phyloP scores from a whole-genome alignment of 2,329 filamentous ascomycete genomes.

The Clarireedia paspali region DNA sequence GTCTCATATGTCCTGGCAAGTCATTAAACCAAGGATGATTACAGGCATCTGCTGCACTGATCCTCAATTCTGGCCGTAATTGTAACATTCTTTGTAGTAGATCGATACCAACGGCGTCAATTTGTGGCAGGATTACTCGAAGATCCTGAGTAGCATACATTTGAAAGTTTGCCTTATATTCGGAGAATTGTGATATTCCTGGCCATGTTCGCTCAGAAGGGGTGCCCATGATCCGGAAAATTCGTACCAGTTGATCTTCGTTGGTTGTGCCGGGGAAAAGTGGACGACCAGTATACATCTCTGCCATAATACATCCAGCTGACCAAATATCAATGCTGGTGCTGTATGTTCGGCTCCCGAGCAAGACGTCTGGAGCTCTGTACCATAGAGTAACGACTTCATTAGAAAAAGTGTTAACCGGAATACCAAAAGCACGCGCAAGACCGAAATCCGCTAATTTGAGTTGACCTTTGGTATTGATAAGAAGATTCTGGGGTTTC shows the following conservation, averaged over 20 bases:
- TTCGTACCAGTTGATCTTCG: constrained; percentile 93
- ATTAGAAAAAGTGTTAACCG: constrained; percentile 96
- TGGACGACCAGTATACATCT: constrained; percentile 95
- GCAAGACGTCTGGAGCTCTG: constrained; percentile 86
- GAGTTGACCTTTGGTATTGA: constrained; percentile 82
- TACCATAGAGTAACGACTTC: constrained; percentile 98
- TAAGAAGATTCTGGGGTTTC: constrained; percentile 93
- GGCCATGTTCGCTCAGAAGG: constrained; percentile 94
- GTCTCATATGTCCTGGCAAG: constrained; percentile 32
- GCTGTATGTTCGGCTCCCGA: constrained; percentile 93
- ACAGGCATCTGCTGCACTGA: constrained; percentile 79
- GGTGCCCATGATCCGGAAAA: constrained; percentile 98
- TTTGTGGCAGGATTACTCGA: constrained; percentile 77
- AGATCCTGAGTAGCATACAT: constrained; percentile 92
- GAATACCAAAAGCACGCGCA: constrained; percentile 90
- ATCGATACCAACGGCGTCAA: constrained; percentile 81
- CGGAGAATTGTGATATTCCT: constrained; percentile 88
- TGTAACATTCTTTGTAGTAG: constrained; percentile 87
- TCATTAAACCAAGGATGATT: constrained; percentile 90
- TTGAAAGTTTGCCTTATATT: constrained; percentile 93
- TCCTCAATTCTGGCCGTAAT: constrained; percentile 81
- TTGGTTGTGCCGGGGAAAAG: constrained; percentile 97
- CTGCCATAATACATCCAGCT: constrained; percentile 98
- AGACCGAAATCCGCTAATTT: constrained; percentile 95
- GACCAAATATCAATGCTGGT: constrained; percentile 99